Evolutionary conservation across 352 stramenopile species (phyloP).

Genomic region (Phytopythium montanum): DNA sequence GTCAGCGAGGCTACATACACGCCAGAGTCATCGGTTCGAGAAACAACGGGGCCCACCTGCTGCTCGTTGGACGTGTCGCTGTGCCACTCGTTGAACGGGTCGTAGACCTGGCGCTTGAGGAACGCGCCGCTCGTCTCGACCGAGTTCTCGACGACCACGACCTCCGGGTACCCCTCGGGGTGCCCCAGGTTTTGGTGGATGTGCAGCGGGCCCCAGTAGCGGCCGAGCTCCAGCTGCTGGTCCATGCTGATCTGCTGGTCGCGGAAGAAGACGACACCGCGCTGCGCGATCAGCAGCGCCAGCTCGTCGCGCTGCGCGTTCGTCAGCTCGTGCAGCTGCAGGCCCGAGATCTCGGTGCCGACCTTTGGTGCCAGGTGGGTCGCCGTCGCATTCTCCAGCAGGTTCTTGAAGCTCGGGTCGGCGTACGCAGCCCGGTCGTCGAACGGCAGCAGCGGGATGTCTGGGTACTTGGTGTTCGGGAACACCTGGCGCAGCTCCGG

Average conservation of each 20-base stretch:
- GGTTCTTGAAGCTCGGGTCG: slow-evolving; percentile 31
- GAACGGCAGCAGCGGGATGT: slow-evolving; percentile 24
- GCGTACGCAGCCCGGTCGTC: slow-evolving; percentile 27
- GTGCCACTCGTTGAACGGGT: slow-evolving; percentile 31
- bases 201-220: slow-evolving; percentile 27
- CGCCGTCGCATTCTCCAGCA: slow-evolving; percentile 17
- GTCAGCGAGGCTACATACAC: background rate
- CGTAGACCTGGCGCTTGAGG: slow-evolving; percentile 19
- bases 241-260: slow-evolving; percentile 12
- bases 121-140: slow-evolving; percentile 7
- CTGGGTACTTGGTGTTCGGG: slow-evolving; percentile 22
- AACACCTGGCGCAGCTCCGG: slow-evolving; percentile 23
- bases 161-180: slow-evolving; percentile 17
- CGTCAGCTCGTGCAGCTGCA: slow-evolving; percentile 8
- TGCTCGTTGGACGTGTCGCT: slow-evolving; percentile 35
- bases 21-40: background rate
- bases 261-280: slow-evolving; percentile 19
- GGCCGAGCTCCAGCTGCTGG: slow-evolving; percentile 19
- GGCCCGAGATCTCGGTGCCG: slow-evolving; percentile 19
- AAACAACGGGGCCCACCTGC: slow-evolving; percentile 5
- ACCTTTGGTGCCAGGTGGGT: slow-evolving; percentile 19
- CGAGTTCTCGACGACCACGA: slow-evolving; percentile 17
- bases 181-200: slow-evolving; percentile 22
- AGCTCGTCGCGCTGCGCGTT: slow-evolving; percentile 15
- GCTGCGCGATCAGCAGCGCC: slow-evolving; percentile 12